Percentiles rank a stretch among this genome's conserved stretches.
These are phyloP conservation scores for Botrytis hyacinthi DNA, from an alignment of 2,329 filamentous ascomycete genomes.

Conservation along the genomic window DNA sequence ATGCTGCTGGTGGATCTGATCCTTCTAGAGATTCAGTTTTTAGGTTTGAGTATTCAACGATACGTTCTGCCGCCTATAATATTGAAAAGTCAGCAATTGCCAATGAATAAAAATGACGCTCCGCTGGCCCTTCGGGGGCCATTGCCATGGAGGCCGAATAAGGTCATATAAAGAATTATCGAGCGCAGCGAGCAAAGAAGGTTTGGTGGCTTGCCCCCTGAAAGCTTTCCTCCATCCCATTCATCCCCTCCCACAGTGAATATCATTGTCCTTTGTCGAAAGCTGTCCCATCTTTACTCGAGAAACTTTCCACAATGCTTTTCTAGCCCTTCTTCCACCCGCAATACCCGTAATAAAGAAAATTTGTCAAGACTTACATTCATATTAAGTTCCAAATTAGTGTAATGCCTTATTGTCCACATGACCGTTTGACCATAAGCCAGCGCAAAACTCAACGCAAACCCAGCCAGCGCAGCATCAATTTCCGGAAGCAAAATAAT, in stretches of 20 bases:
- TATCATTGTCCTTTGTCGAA: neutral
- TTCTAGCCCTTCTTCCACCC: neutral
- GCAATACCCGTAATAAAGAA: neutral
- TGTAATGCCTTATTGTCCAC: conserved; percentile 65
- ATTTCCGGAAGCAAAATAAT: conserved; percentile 61
- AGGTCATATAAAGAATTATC: neutral
- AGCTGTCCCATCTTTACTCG: too few relatives aligned
- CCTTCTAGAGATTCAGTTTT: conserved; percentile 65
- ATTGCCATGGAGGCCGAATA: neutral
- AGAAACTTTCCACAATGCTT: neutral
- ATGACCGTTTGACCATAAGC: conserved; percentile 64
- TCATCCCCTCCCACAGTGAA: neutral
- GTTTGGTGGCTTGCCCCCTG: neutral
- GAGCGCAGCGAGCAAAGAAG: neutral
- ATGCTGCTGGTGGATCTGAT: conserved; percentile 61
- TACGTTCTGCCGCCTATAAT: conserved; percentile 56
- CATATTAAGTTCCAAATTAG: conserved; percentile 73
- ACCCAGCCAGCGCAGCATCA: conserved; percentile 69
- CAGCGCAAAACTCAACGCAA: conserved; percentile 71
- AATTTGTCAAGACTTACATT: conserved; percentile 49
- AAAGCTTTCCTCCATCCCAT: neutral
- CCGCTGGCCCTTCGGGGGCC: neutral
- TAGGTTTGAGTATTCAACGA: conserved; percentile 71
- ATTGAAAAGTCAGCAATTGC: neutral
- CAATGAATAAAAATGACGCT: neutral